These are phyloP conservation scores for Pichia paraexigua DNA, from an alignment of 805 yeast genomes.

Conservation along the genomic window DNA sequence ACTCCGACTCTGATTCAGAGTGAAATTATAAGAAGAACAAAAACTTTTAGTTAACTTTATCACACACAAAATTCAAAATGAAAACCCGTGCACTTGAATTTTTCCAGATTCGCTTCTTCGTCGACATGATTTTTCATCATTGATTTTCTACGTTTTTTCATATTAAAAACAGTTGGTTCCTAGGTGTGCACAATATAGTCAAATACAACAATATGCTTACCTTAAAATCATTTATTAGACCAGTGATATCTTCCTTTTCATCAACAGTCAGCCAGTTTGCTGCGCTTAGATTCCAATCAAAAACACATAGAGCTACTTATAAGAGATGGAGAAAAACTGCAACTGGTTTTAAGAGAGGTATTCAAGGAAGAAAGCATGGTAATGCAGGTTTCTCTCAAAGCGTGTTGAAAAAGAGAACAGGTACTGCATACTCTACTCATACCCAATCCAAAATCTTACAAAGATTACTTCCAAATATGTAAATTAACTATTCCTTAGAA, in stretches of 20 bases:
- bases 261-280: conserved; percentile 17
- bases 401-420: conserved; percentile 50
- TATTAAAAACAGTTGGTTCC: background rate
- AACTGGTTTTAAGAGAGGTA: conserved; percentile 56
- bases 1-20: background rate
- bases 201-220: conserved; percentile 1
- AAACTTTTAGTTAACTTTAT: no score
- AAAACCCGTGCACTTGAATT: background rate
- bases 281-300: conserved; percentile 33
- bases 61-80: no score
- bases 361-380: conserved; percentile 88
- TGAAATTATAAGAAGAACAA: no score
- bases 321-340: conserved; percentile 80
- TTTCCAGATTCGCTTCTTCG: background rate
- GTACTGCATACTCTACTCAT: conserved; percentile 45
- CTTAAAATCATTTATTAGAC: conserved; percentile 11
- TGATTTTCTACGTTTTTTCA: background rate
- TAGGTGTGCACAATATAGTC: background rate
- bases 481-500: background rate
- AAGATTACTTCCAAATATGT: conserved; percentile 43
- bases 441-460: conserved; percentile 52
- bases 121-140: background rate
- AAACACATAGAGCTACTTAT: conserved; percentile 81
- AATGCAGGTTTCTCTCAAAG: conserved; percentile 79
- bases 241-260: conserved; percentile 9